A percentile compares a stretch with the other conserved stretches of the same genome.
Conservation (phyloP, 2,329 filamentous ascomycete genomes). For the Teratosphaeria viscida region DNA sequence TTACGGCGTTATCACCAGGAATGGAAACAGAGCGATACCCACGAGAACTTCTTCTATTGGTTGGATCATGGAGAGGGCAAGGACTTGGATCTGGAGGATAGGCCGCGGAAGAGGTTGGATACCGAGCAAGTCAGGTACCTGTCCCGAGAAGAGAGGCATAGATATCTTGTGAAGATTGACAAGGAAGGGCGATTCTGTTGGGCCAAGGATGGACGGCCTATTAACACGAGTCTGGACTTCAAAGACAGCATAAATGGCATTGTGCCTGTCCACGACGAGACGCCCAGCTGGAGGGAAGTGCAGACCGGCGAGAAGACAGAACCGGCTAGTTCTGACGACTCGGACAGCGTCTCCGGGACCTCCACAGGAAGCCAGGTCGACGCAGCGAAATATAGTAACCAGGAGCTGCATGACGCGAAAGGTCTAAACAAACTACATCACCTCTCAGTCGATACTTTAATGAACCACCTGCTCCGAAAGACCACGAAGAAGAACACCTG, state of each 20-base stretch:
- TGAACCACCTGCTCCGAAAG: slow-evolving; percentile 69
- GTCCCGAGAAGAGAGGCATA: slow-evolving; percentile 66
- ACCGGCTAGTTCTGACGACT: slow-evolving; percentile 11
- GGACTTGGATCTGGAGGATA: slow-evolving; percentile 57
- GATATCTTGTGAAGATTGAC: slow-evolving; percentile 73
- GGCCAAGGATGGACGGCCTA: slow-evolving; percentile 69
- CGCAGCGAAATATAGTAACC: slow-evolving; percentile 54
- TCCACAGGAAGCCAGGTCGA: slow-evolving; percentile 48
- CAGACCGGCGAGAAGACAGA: slow-evolving; percentile 21
- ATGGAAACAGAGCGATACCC: slow-evolving; percentile 68
- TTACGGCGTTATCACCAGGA: slow-evolving; percentile 70
- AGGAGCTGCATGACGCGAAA: slow-evolving; percentile 51
- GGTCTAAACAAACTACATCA: slow-evolving; percentile 54
- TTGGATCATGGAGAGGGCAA: slow-evolving; percentile 71
- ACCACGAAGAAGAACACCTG: slow-evolving; percentile 79
- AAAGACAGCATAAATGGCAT: slow-evolving; percentile 67
- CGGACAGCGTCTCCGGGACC: slow-evolving; percentile 28
- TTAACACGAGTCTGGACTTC: slow-evolving; percentile 65
- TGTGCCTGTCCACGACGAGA: slow-evolving; percentile 34
- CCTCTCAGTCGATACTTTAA: slow-evolving; percentile 59
- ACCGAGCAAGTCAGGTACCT: slow-evolving; percentile 75
- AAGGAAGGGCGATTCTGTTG: slow-evolving; percentile 66
- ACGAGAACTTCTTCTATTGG: slow-evolving; percentile 92
- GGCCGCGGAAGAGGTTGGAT: slow-evolving; percentile 64
- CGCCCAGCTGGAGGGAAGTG: slow-evolving; percentile 32